Base-by-base conservation (phyloP, 306 rosid species). In the Ammopiptanthus mongolicus region DNA sequence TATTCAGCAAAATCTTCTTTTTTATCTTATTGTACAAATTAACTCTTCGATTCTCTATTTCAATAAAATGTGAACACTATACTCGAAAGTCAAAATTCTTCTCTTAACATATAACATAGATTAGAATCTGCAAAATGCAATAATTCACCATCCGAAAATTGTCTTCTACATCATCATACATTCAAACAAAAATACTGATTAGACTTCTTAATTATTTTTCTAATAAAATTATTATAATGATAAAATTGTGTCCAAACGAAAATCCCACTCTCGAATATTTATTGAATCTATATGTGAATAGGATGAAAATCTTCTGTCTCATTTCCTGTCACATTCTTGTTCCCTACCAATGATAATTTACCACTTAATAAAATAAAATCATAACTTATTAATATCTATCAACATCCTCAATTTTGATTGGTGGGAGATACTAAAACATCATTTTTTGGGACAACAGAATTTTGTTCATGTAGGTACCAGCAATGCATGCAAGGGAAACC, bases 101-200 rank as follows among this genome's bases (percentile, higher is more conserved):
- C 46, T 39, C 68, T 19, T 52, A 9, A 39, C 23, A 25, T 25
- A 25, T 25, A 25, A 57, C 5, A 25, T 14, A 36, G 21, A 51
- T 36, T 2, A 58, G 6, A 52, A 73, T 29, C 37, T 9, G 19
- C 59, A 64, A 50, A 50, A 50, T 50, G 56, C 3, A 39, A 11
- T 39, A 33, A 57, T 25, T 72, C 59, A 44, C 18, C 77, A 58
- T 58, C 69, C 65, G 19, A 74, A 73, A 65, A 22, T 65, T 65
- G 79, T 55, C 46, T 80, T 65, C 44, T 65, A 46, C 46, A 56
- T n/a, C 78, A 15, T n/a, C 83, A 57, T 28, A 8, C 77, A 51
- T 34, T 53, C 29, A 67, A 65, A 50, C 52, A 69, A 81, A 31
- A 23, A 33, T 25, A n/a, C n/a, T 31, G 29, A 59, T 46, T 59